Evolutionary conservation across 2,329 filamentous ascomycete genomes (phyloP).

Genomic region (Polytolypa hystricis): DNA sequence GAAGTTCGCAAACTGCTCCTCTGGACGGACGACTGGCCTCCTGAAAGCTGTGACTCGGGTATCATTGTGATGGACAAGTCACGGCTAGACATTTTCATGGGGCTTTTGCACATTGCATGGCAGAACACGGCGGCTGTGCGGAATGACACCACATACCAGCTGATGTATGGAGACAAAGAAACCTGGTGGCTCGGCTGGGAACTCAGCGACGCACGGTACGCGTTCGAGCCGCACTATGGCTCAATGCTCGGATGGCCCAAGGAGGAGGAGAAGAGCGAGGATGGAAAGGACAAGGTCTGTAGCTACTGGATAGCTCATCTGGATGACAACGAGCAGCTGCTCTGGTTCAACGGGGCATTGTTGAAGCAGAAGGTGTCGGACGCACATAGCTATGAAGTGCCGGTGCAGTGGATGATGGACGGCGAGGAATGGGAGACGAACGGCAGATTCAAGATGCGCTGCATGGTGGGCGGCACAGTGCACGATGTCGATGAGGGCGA

Average conservation of each 20-base stretch:
- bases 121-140: conserved; percentile 34
- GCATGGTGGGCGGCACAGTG: too few relatives aligned
- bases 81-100: conserved; percentile 27
- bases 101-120: conserved; percentile 34
- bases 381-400: conserved; percentile 23
- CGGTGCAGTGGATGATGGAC: conserved; percentile 33
- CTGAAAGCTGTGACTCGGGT: conserved; percentile 33
- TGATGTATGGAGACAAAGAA: conserved; percentile 38
- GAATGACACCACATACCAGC: conserved; percentile 30
- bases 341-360: conserved; percentile 37
- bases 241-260: conserved; percentile 34
- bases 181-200: conserved; percentile 38
- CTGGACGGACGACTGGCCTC: conserved; percentile 31
- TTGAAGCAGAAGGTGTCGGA: conserved; percentile 30
- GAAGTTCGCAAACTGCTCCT: conserved; percentile 26
- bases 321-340: conserved; percentile 26
- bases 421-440: too few relatives aligned
- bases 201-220: conserved; percentile 27
- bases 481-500: too few relatives aligned
- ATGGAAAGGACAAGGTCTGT: too few relatives aligned
- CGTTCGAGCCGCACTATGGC: conserved; percentile 34
- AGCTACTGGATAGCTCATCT: conserved; percentile 32
- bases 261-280: too few relatives aligned
- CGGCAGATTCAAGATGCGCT: too few relatives aligned
- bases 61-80: conserved; percentile 34